Base-by-base conservation (phyloP, 2,329 filamentous ascomycete genomes). In the Ophiostoma fasciatum region DNA sequence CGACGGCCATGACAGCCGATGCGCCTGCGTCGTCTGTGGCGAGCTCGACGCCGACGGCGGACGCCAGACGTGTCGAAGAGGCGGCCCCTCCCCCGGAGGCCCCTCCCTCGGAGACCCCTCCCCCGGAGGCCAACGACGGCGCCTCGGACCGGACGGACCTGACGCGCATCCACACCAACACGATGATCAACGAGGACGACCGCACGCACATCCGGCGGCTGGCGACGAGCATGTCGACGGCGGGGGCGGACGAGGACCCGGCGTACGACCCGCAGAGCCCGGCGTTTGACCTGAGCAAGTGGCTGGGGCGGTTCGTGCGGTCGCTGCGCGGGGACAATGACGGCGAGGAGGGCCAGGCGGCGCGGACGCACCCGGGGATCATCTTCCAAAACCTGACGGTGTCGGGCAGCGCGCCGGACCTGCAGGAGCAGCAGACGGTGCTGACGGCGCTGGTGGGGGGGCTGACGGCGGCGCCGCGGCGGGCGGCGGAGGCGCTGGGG, bases 391-490 rank as follows among this genome's bases (percentile, higher is more conserved):
- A 80, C 48, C 59, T 82, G 38, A 79, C 70, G 39, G 73, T 81
- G 4, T 71, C 75, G 48, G 76, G 78, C 28, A 82, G 67, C 45
- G 76, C 77, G 21, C 68, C 66, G 25, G 62, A 71, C 2, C 78
- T 76, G 2, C 77, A 82, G 51, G 81, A 77, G 53, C 78, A 83
- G 51, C 74, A 74, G 55, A 67, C 75, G 42, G 71, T 79, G 27
- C 61, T 57, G 39, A 78, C 78, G 43, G 71, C 66, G 58, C 52
- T 78, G 3, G 64, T 67, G 30, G 47, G 54, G 0, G 70, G 66
- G 59, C 51, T 78, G 4, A n/a, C n/a, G n/a, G 64, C 68, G 31
- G 46, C 55, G 0, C 56, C 56, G 1, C 58, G 60, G 9, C 38
- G 62, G 15, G 47, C 58, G 1, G 61, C 63, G 39, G 58, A 66